A percentile compares a stretch with the other conserved stretches of the same genome.
Evolutionary conservation across 495 filamentous ascomycete genomes (phyloP).

Genomic region (Schizothecium vesticola): DNA sequence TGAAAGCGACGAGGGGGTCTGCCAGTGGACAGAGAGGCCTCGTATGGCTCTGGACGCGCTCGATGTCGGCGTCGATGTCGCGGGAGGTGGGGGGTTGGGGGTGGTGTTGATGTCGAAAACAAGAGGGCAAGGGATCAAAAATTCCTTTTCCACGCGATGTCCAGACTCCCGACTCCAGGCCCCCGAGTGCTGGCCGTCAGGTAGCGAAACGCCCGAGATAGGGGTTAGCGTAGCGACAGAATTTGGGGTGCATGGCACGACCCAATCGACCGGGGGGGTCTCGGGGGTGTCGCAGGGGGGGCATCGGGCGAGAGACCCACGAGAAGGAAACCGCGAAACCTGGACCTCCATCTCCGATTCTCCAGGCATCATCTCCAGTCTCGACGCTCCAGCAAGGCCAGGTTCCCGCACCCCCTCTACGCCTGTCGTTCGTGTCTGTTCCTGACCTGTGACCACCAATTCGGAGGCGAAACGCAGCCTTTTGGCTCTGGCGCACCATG

Average conservation of each 20-base stretch:
- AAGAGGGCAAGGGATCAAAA: conserved; percentile 15
- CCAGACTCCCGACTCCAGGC: conserved; percentile 8
- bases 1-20: background rate
- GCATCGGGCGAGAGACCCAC: background rate
- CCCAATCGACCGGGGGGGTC: conserved; percentile 4
- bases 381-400: no score
- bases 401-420: no score
- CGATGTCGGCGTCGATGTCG: conserved; percentile 6
- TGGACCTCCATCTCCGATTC: background rate
- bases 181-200: conserved; percentile 13
- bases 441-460: conserved; percentile 7
- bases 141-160: conserved; percentile 13
- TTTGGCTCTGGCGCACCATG: conserved; percentile 13
- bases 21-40: conserved; percentile 2
- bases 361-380: no score
- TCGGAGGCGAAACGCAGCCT: conserved; percentile 1
- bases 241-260: conserved; percentile 15
- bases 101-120: background rate
- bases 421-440: background rate
- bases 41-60: conserved; percentile 2
- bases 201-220: conserved; percentile 32
- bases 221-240: conserved; percentile 26
- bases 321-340: background rate
- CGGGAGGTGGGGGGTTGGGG: background rate
- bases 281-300: background rate